Evolutionary conservation across 306 rosid species (phyloP).

Genomic region (Vachellia pachyceras): DNA sequence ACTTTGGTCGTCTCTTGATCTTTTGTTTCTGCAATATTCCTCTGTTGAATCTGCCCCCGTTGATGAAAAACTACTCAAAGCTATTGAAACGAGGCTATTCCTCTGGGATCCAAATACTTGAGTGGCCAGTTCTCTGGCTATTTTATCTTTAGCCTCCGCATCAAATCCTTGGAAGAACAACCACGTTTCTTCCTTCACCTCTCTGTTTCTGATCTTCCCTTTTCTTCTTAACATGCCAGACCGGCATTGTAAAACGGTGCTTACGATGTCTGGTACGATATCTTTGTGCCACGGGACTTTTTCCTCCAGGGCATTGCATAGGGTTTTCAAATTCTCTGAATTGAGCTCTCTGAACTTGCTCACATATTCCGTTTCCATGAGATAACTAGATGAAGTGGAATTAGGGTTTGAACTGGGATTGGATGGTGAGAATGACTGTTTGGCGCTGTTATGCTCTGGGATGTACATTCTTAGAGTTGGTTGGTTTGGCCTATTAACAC

Average conservation of each 20-base stretch:
- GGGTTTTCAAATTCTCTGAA: constrained; percentile 64
- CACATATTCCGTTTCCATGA: constrained; percentile 67
- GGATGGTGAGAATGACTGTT: constrained; percentile 44
- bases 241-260: constrained; percentile 78
- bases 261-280: constrained; percentile 69
- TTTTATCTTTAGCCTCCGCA: constrained; percentile 64
- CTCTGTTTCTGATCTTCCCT: constrained; percentile 45
- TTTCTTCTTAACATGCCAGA: constrained; percentile 74
- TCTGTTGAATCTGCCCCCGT: constrained; percentile 81
- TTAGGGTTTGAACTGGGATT: constrained; percentile 62
- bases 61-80: constrained; percentile 74
- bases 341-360: constrained; percentile 69
- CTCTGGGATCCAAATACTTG: constrained; percentile 71
- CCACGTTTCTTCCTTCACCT: constrained; percentile 88
- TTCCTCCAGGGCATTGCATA: constrained; percentile 76
- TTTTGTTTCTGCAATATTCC: constrained; percentile 63
- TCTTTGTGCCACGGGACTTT: constrained; percentile 83
- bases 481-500: constrained; percentile 38
- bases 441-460: constrained; percentile 46
- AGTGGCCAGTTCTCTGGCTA: constrained; percentile 75
- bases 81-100: constrained; percentile 57
- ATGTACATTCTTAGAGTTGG: constrained; percentile 60
- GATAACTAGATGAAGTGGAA: constrained; percentile 67
- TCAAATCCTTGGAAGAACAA: constrained; percentile 90
- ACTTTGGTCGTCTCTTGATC: constrained; percentile 79